Evolutionary conservation across 2,329 filamentous ascomycete genomes (phyloP), one percentile per base, ranked within the genome.

Genomic region (Nothopassalora personata): DNA sequence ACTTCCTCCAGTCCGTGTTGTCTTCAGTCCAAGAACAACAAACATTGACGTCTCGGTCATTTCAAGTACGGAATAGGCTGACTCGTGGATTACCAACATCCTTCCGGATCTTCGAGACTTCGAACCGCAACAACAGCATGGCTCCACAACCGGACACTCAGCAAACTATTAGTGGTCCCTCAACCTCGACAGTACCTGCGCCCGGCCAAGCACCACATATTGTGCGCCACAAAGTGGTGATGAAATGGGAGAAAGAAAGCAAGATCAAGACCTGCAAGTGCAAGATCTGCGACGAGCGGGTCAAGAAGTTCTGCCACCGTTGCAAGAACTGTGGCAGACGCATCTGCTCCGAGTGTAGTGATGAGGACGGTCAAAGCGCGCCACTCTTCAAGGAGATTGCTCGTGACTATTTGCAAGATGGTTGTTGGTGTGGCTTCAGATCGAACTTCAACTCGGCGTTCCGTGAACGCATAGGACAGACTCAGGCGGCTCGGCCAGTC

Each of bases 201-300:
- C 13, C n/a, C 5, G 39, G 13, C 8, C 7, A 13, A 15, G 7
- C 39, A 18, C 8, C 39, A n/a, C 39, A 7, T 4, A 18, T n/a
- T 43, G 13, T 13, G 39, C 39, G 39, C 7, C 39, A 43, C 39
- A 43, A 8, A 18, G 39, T 43, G 13, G n/a, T 43, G n/a, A 43
- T 43, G 39, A 13, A 43, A n/a, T 43, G 36, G 15, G 46, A 13
- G 46, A 49, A 49, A 19, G 19, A 49, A 13, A 49, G 9, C 30
- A 60, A 59, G 30, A 59, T 60, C 46, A 64, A 64, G 49, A 67
- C 67, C 18, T 57, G 58, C 34, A 67, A 67, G 47, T 68, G 67
- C 60, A 59, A 59, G 34, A 34, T 64, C 34, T 68, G 67, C 55
- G 47, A 53, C 33, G 18, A 58, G 33, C 58, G 59, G 9, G 56